These are phyloP conservation scores for Trypanosoma platydactyli DNA, from an alignment of 208 protist genomes.

Conservation along the genomic window DNA sequence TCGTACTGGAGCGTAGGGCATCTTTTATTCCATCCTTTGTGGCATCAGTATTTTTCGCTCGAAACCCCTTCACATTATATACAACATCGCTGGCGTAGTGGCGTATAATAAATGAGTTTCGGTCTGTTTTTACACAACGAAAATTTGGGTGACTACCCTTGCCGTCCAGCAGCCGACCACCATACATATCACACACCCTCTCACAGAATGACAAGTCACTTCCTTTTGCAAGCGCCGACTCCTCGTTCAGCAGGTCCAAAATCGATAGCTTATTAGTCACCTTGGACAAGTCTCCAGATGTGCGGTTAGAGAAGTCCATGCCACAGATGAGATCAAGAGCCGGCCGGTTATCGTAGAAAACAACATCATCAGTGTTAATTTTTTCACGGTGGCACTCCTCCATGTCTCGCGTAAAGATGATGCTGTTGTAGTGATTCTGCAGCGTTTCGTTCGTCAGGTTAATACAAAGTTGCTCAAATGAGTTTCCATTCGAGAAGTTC, in stretches of 20 bases:
- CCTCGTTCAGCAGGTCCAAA: slow-evolving; percentile 81
- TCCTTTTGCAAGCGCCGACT: slow-evolving; percentile 62
- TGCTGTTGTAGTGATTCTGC: slow-evolving; percentile 89
- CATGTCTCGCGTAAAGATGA: slow-evolving; percentile 74
- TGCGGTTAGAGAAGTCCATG: slow-evolving; percentile 24
- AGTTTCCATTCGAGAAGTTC: slow-evolving; percentile 87
- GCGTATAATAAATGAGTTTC: slow-evolving; percentile 32
- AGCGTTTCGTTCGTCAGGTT: slow-evolving; percentile 96
- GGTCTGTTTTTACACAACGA: slow-evolving; percentile 21
- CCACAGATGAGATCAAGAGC: slow-evolving; percentile 81
- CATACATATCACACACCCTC: slow-evolving; percentile 42
- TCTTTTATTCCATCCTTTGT: slow-evolving; percentile 36
- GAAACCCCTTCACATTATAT: slow-evolving; percentile 40
- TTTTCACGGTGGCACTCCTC: slow-evolving; percentile 66
- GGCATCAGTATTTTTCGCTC: slow-evolving; percentile 39
- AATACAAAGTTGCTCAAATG: slow-evolving; percentile 96
- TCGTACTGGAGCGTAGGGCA: slow-evolving; percentile 25
- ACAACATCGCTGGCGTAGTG: slow-evolving; percentile 61
- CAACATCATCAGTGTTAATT: slow-evolving; percentile 79
- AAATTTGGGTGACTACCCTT: slow-evolving; percentile 38
- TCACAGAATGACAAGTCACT: slow-evolving; percentile 52
- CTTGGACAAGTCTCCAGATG: not conserved
- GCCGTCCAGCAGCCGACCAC: slow-evolving; percentile 21
- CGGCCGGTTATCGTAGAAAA: slow-evolving; percentile 81
- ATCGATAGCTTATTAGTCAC: slow-evolving; percentile 62